These are phyloP conservation scores for Pinus taeda DNA, from an alignment of 75 land plant genomes.

Conservation along the genomic window DNA sequence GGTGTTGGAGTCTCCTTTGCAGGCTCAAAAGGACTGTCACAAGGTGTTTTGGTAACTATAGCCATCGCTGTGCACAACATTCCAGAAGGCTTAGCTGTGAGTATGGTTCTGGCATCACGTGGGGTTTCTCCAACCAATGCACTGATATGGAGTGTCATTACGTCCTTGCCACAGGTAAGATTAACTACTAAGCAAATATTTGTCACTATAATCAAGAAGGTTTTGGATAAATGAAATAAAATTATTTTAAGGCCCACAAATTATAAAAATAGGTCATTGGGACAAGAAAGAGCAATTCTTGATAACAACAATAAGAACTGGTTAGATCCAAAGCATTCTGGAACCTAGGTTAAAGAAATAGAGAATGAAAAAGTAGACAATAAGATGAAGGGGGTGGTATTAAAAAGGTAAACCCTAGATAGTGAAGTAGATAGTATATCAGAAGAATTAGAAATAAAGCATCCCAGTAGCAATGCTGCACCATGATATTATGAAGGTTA, in stretches of 20 bases:
- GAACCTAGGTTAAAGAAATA: too few relatives aligned
- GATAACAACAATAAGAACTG: neutral
- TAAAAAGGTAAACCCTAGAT: too few relatives aligned
- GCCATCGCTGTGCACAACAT: conserved; percentile 99
- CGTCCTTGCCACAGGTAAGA: conserved; percentile 91
- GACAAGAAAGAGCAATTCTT: neutral
- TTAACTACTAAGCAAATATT: neutral
- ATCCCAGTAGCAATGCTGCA: too few relatives aligned
- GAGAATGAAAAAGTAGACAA: too few relatives aligned
- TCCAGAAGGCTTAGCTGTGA: conserved; percentile 97
- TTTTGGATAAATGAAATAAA: neutral
- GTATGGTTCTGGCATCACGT: conserved; percentile 88
- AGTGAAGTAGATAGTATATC: too few relatives aligned
- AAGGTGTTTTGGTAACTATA: conserved; percentile 87
- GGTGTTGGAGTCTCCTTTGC: conserved; percentile 99
- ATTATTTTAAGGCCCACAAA: too few relatives aligned
- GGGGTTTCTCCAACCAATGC: conserved; percentile 87
- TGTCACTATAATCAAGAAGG: neutral
- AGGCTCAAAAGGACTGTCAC: conserved; percentile 86
- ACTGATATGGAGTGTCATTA: conserved; percentile 97
- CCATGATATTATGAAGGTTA: too few relatives aligned
- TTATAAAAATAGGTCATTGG: neutral
- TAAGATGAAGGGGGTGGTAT: too few relatives aligned
- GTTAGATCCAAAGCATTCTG: too few relatives aligned
- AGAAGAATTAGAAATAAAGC: too few relatives aligned